phyloP scores from a whole-genome alignment of 768 basidiomycete genomes.

The Dictyophora rubrovolvata region DNA sequence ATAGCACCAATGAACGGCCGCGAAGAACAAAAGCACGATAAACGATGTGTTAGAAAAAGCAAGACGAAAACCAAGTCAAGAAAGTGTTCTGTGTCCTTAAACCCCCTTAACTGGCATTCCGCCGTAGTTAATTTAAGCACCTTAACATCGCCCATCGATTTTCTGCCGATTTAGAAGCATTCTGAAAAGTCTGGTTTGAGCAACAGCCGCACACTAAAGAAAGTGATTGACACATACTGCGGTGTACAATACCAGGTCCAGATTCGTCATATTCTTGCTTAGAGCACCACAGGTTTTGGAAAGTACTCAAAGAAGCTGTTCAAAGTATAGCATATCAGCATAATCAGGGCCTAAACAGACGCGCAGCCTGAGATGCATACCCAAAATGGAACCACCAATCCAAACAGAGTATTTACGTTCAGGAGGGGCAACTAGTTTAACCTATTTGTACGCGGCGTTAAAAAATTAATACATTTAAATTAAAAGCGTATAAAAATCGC shows the following conservation, averaged over 20 bases:
- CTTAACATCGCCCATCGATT: not conserved
- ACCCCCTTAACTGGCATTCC: too few relatives aligned
- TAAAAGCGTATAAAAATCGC: slow-evolving; percentile 11
- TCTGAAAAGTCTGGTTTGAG: not conserved
- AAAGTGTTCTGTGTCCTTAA: too few relatives aligned
- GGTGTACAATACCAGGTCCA: slow-evolving; percentile 71
- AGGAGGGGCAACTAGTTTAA: slow-evolving; percentile 89
- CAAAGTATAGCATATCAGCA: slow-evolving; percentile 19
- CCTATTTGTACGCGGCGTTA: slow-evolving; percentile 24
- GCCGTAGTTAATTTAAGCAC: too few relatives aligned
- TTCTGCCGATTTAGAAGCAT: slow-evolving; percentile 3
- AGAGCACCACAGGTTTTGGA: slow-evolving; percentile 94
- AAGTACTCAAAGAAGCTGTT: slow-evolving; percentile 77
- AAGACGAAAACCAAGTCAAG: too few relatives aligned
- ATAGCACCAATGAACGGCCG: too few relatives aligned
- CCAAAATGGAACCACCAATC: slow-evolving; percentile 77
- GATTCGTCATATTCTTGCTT: slow-evolving; percentile 90
- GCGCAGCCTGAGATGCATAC: not conserved
- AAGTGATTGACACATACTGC: slow-evolving; percentile 25
- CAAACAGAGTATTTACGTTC: slow-evolving; percentile 95
- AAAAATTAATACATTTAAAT: not conserved
- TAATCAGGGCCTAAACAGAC: slow-evolving; percentile 20
- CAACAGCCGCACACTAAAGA: not conserved
- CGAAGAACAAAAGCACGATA: too few relatives aligned
- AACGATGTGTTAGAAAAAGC: too few relatives aligned